Evolutionary conservation across 768 basidiomycete species (phyloP).

Genomic region (Psilocybe subaeruginosa): DNA sequence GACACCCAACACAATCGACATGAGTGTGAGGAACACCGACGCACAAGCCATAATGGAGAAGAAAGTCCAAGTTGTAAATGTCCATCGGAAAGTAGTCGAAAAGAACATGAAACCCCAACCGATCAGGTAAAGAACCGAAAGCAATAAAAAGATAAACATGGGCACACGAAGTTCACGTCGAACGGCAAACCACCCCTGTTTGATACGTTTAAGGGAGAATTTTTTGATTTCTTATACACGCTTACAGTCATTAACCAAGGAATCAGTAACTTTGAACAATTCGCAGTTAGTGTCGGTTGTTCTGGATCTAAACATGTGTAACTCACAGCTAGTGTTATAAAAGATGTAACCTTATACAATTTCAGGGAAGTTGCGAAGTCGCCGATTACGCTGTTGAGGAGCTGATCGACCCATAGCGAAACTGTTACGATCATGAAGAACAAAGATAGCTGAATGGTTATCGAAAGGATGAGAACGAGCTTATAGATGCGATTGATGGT

Average conservation of each 20-base stretch:
- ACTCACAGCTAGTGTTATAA: constrained; percentile 63
- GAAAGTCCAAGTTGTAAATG: constrained; percentile 73
- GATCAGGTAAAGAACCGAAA: constrained; percentile 63
- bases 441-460: constrained; percentile 72
- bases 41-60: constrained; percentile 64
- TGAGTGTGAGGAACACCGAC: constrained; percentile 59
- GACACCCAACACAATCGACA: constrained; percentile 62
- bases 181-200: constrained; percentile 76
- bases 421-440: constrained; percentile 78
- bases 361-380: constrained; percentile 45
- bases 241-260: constrained; percentile 71
- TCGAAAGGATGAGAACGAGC: constrained; percentile 68
- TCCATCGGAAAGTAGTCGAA: constrained; percentile 75
- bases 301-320: background rate
- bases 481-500: constrained; percentile 78
- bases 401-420: constrained; percentile 77
- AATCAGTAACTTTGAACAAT: constrained; percentile 50
- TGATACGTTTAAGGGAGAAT: constrained; percentile 2
- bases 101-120: constrained; percentile 79
- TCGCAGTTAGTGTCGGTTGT: background rate
- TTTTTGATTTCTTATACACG: background rate
- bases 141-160: constrained; percentile 64
- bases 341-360: constrained; percentile 59
- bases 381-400: constrained; percentile 68
- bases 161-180: constrained; percentile 63